Percentiles rank a stretch among this genome's conserved stretches.
phyloP scores from a whole-genome alignment of 129 eudicot species.

The Flaveria brownii region DNA sequence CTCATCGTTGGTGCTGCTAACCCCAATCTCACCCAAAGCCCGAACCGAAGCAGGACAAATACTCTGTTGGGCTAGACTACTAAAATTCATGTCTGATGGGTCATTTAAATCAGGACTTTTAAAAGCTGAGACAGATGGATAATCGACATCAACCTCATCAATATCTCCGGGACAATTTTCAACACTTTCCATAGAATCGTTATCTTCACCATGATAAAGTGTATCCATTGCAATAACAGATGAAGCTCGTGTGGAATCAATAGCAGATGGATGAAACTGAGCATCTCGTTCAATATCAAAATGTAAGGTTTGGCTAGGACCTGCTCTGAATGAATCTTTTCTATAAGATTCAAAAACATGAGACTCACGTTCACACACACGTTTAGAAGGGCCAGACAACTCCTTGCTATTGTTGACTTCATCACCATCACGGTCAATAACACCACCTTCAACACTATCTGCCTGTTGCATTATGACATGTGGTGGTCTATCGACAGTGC shows the following conservation, averaged over 20 bases:
- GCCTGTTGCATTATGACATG: constrained; percentile 50
- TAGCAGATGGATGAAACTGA: constrained; percentile 40
- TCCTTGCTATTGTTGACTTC: constrained; percentile 74
- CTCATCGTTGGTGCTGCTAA: constrained; percentile 81
- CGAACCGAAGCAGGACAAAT: constrained; percentile 60
- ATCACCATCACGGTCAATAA: constrained; percentile 86
- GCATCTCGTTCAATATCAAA: constrained; percentile 60
- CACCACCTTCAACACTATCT: constrained; percentile 84
- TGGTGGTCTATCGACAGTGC: constrained; percentile 92
- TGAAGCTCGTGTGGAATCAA: constrained; percentile 74
- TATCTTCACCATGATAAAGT: constrained; percentile 46
- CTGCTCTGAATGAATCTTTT: constrained; percentile 58
- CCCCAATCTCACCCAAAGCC: constrained; percentile 67
- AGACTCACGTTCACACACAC: constrained; percentile 52
- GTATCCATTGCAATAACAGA: constrained; percentile 95
- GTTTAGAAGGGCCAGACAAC: constrained; percentile 80
- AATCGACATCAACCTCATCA: constrained; percentile 59
- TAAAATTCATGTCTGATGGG: constrained; percentile 74
- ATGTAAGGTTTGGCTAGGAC: constrained; percentile 65
- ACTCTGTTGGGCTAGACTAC: constrained; percentile 85
- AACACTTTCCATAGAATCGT: constrained; percentile 93
- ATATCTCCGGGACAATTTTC: constrained; percentile 80
- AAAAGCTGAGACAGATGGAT: constrained; percentile 45
- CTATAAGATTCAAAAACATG: constrained; percentile 46
- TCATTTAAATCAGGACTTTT: constrained; percentile 58